Evolutionary conservation across 202 grass and related monocot species (phyloP), one percentile per base, ranked within the genome.

Genomic region (Bolboschoenoplectus hybrid): DNA sequence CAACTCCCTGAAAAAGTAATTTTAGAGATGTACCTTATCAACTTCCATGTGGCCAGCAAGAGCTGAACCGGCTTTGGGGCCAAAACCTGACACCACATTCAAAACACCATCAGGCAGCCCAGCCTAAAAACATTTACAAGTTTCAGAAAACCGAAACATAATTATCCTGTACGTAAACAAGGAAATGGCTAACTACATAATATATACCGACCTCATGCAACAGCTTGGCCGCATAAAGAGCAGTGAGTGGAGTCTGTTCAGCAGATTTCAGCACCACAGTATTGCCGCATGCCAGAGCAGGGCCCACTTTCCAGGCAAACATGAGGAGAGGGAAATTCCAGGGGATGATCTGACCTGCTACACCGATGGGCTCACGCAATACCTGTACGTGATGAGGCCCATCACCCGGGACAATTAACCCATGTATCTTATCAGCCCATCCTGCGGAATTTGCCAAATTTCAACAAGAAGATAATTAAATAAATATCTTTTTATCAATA

Each of bases 271-370:
- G 85, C 34, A 97, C 94, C 2, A 97, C 76, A 47, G 90, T 63
- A 81, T 94, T 94, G 66, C 94, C 91, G n/a, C 92, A 94, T 17
- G 94, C 94, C 19, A 97, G 85, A 46, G 94, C 94, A 5, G 94
- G 94, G 7, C 88, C 90, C 44, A 97, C 83, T 84, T 97, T 97
- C 91, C 91, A 97, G 2, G 83, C 88, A 84, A 93, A 94, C 94
- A 97, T 97, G 81, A 92, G 80, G 32, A 94, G 85, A 34, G 94
- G 92, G 81, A 94, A 94, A 74, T 97, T 94, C 94, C 90, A 94
- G 2, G 94, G 91, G 63, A 94, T 88, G 81, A 97, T 88, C 87
- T 97, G 90, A 0, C 94, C 94, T 0, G 83, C 91, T 0, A 97
- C 94, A 83, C 94, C 94, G 32, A 97, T 49, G 9, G 94, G 94